Percentiles rank a stretch among this genome's conserved stretches.
phyloP scores from a whole-genome alignment of 2,329 filamentous ascomycete species.

The Fusarium sororula region DNA sequence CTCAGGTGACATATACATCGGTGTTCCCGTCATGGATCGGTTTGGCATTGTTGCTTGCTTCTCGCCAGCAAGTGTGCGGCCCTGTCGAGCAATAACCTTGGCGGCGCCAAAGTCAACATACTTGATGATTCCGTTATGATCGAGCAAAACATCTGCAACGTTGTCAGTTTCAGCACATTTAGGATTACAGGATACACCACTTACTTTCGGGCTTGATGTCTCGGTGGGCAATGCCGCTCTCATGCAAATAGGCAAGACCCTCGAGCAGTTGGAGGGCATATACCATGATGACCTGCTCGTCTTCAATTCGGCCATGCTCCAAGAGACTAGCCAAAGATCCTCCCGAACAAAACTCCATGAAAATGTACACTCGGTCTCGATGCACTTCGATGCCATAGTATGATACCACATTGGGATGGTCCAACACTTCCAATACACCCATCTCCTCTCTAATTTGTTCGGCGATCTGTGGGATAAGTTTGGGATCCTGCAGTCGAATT shows the following conservation, averaged over 20 bases:
- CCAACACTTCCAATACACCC: slow-evolving; percentile 92
- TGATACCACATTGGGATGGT: slow-evolving; percentile 97
- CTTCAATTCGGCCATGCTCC: slow-evolving; percentile 96
- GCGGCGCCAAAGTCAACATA: slow-evolving; percentile 98
- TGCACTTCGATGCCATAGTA: slow-evolving; percentile 99
- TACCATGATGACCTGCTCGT: slow-evolving; percentile 97
- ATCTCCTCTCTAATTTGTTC: slow-evolving; percentile 97
- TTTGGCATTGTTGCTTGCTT: slow-evolving; percentile 72
- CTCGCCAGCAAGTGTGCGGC: slow-evolving; percentile 78
- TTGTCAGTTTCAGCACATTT: slow-evolving; percentile 24
- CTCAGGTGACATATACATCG: slow-evolving; percentile 99
- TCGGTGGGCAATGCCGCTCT: slow-evolving; percentile 90
- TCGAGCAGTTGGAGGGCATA: slow-evolving; percentile 95
- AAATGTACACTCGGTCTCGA: slow-evolving; percentile 99
- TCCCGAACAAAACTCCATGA: slow-evolving; percentile 99
- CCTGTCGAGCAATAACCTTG: slow-evolving; percentile 94
- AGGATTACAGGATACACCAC: slow-evolving; percentile 47
- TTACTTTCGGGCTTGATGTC: slow-evolving; percentile 97
- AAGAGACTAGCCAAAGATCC: slow-evolving; percentile 89
- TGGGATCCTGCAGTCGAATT: slow-evolving; percentile 95
- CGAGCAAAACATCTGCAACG: slow-evolving; percentile 82
- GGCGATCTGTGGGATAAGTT: slow-evolving; percentile 92
- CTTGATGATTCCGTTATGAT: slow-evolving; percentile 98
- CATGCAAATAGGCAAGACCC: slow-evolving; percentile 91
- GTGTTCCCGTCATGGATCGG: slow-evolving; percentile 95